A percentile compares a stretch with the other conserved stretches of the same genome.
These are phyloP conservation scores for Pistacia vera DNA, from an alignment of 345 rosid genomes.

Conservation along the genomic window DNA sequence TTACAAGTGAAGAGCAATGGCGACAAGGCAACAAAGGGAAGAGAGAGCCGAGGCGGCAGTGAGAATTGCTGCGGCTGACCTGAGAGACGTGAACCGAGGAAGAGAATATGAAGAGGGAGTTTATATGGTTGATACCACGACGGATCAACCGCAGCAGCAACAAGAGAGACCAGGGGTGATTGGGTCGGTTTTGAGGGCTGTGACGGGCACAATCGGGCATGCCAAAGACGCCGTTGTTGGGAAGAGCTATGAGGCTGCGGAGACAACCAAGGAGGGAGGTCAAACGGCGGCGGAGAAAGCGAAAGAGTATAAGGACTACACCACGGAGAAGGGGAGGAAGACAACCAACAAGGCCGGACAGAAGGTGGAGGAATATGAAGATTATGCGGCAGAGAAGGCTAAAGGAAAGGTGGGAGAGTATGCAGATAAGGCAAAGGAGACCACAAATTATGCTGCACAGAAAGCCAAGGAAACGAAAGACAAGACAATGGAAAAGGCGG, in stretches of 20 bases:
- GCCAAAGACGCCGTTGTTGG: conserved; percentile 66
- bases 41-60: conserved; percentile 60
- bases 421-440: conserved; percentile 24
- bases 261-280: conserved; percentile 10
- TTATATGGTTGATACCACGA: neutral
- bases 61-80: conserved; percentile 40
- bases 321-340: conserved; percentile 35
- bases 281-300: conserved; percentile 17
- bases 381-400: conserved; percentile 23
- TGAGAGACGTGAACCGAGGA: conserved; percentile 42
- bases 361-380: conserved; percentile 23
- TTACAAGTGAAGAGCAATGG: conserved; percentile 31
- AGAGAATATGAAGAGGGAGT: conserved; percentile 17
- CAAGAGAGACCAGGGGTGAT: conserved; percentile 54
- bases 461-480: conserved; percentile 27
- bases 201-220: conserved; percentile 55
- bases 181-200: conserved; percentile 58
- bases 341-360: neutral
- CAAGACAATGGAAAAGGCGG: conserved; percentile 15
- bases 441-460: conserved; percentile 18
- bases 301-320: conserved; percentile 32
- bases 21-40: conserved; percentile 52
- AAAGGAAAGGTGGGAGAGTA: conserved; percentile 26
- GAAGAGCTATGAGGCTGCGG: conserved; percentile 36
- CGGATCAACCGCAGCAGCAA: conserved; percentile 29